Percentiles rank a stretch among this genome's conserved stretches.
These are phyloP conservation scores for Ascochyta lentis DNA, from an alignment of 2,329 filamentous ascomycete species.

Conservation along the genomic window DNA sequence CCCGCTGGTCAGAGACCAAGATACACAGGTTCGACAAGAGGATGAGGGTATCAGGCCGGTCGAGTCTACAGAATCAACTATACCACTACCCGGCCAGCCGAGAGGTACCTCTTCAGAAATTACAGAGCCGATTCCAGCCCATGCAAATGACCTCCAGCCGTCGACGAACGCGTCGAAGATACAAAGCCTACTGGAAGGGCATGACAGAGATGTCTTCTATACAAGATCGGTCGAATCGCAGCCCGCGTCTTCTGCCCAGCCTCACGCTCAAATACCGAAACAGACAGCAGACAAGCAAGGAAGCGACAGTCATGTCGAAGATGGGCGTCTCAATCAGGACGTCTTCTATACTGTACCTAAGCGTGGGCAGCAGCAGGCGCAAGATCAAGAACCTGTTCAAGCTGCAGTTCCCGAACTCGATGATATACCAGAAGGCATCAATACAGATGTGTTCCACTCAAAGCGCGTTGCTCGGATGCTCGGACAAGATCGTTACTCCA, in stretches of 20 bases:
- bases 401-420: constrained; percentile 46
- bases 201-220: constrained; percentile 65
- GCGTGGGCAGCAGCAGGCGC: constrained; percentile 29
- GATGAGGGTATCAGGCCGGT: constrained; percentile 44
- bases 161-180: constrained; percentile 28
- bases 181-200: constrained; percentile 43
- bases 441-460: constrained; percentile 68
- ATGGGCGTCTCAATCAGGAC: constrained; percentile 61
- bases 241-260: constrained; percentile 59
- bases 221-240: constrained; percentile 56
- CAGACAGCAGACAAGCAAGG: constrained; percentile 56
- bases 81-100: constrained; percentile 46
- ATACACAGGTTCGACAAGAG: constrained; percentile 15
- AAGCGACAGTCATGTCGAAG: constrained; percentile 49
- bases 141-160: constrained; percentile 54
- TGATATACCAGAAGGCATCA: constrained; percentile 63
- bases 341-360: constrained; percentile 56
- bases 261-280: constrained; percentile 63
- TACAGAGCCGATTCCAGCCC: constrained; percentile 62
- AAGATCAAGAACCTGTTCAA: constrained; percentile 35
- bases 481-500: constrained; percentile 52
- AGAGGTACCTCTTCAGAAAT: constrained; percentile 50
- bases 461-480: constrained; percentile 64
- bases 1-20: constrained; percentile 40
- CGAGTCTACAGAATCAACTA: constrained; percentile 51